Evolutionary conservation across 495 filamentous ascomycete genomes (phyloP).

Genomic region (Hapsidospora chrysogenum): DNA sequence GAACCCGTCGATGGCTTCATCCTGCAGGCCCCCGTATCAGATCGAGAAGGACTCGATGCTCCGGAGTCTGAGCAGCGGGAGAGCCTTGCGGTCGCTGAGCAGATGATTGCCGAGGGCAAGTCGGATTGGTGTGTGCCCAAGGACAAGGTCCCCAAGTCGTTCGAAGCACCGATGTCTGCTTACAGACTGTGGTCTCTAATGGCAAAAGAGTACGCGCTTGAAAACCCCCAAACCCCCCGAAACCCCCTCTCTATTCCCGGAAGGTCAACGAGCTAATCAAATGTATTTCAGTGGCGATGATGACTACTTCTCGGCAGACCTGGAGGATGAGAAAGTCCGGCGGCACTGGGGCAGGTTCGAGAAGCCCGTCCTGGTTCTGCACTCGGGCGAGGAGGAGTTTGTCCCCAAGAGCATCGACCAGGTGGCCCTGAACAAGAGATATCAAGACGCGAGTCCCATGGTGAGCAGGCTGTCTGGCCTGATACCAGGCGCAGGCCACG

Average conservation of each 20-base stretch:
- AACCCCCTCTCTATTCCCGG: too few species aligned
- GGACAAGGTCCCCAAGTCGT: conserved; percentile 29
- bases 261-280: not conserved
- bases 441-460: conserved; percentile 24
- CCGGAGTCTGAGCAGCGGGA: conserved; percentile 27
- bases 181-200: conserved; percentile 51
- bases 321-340: conserved; percentile 38
- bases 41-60: conserved; percentile 48
- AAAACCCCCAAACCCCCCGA: not conserved
- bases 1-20: conserved; percentile 58
- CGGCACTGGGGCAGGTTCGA: conserved; percentile 44
- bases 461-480: conserved; percentile 20
- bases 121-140: conserved; percentile 41
- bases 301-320: conserved; percentile 77
- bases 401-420: conserved; percentile 49
- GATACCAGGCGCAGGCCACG: conserved; percentile 26
- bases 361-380: conserved; percentile 45
- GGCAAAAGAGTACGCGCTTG: conserved; percentile 27
- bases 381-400: conserved; percentile 58
- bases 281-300: conserved; percentile 55
- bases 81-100: conserved; percentile 34
- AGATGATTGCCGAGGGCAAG: conserved; percentile 32
- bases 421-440: conserved; percentile 40
- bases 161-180: conserved; percentile 44
- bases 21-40: conserved; percentile 65